phyloP scores from a whole-genome alignment of 2,329 filamentous ascomycete species.

The Stromatinia cepivora region DNA sequence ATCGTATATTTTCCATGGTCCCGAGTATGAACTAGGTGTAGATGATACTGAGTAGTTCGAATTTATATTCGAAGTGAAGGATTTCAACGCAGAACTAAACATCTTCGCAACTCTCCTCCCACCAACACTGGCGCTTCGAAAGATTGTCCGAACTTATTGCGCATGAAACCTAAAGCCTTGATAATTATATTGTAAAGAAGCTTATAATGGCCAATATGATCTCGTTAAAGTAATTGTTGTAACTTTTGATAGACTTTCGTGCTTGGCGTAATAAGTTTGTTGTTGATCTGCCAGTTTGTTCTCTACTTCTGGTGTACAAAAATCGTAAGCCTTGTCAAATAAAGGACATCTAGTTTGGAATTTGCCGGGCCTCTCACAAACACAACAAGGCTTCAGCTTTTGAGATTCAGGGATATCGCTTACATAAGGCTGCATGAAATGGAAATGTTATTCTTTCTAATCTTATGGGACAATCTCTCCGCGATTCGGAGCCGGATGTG shows the following conservation, averaged over 20 bases:
- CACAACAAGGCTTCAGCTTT: constrained; percentile 1
- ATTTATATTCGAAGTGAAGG: constrained; percentile 88
- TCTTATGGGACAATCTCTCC: constrained; percentile 7
- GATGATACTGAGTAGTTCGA: constrained; percentile 85
- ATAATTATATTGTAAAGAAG: neutral
- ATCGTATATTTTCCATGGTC: constrained; percentile 97
- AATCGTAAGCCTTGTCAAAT: constrained; percentile 4
- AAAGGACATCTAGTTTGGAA: constrained; percentile 1
- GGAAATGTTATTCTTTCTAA: neutral
- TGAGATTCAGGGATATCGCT: constrained; percentile 4
- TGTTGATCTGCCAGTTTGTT: neutral
- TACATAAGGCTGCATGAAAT: constrained; percentile 13
- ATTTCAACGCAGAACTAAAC: constrained; percentile 75
- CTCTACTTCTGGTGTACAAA: neutral
- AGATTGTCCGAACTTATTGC: neutral
- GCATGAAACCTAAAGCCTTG: constrained; percentile 13
- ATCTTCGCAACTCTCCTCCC: constrained; percentile 30
- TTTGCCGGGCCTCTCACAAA: neutral
- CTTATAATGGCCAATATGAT: neutral
- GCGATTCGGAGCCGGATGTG: constrained; percentile 16
- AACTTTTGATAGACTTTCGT: neutral
- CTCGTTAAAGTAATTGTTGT: neutral
- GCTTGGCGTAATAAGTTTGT: too few relatives aligned
- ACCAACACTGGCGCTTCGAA: constrained; percentile 16
- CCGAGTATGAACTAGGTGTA: constrained; percentile 74